These are phyloP conservation scores for Fraxinus anomala DNA, from an alignment of 257 asterid species.

Conservation along the genomic window DNA sequence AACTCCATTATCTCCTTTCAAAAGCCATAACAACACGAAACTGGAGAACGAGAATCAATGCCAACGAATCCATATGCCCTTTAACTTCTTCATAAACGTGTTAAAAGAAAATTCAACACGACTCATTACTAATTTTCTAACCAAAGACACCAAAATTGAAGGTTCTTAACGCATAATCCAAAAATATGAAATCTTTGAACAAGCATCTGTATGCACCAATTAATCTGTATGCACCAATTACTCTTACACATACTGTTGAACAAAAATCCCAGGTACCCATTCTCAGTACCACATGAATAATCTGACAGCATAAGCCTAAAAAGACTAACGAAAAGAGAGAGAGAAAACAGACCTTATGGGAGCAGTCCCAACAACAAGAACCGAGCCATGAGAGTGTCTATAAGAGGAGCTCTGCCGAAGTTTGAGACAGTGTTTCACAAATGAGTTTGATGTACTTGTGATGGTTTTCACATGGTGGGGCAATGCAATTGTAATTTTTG, in stretches of 20 bases:
- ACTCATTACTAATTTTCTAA: slow-evolving; percentile 5
- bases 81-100: neutral
- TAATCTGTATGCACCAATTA: slow-evolving; percentile 13
- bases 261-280: neutral
- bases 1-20: neutral
- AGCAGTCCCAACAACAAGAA: slow-evolving; percentile 77
- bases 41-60: neutral
- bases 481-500: slow-evolving; percentile 38
- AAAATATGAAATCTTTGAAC: slow-evolving; percentile 9
- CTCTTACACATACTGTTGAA: neutral
- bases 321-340: neutral
- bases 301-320: neutral
- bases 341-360: slow-evolving; percentile 59
- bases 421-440: slow-evolving; percentile 89
- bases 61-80: neutral
- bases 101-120: slow-evolving; percentile 2
- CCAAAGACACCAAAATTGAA: neutral
- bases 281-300: neutral
- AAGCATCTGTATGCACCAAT: slow-evolving; percentile 15
- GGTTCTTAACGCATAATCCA: slow-evolving; percentile 2
- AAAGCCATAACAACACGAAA: neutral
- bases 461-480: slow-evolving; percentile 60
- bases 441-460: slow-evolving; percentile 85
- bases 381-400: slow-evolving; percentile 73
- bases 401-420: slow-evolving; percentile 82